A percentile compares a stretch with the other conserved stretches of the same genome.
Conservation (phyloP, 2,329 filamentous ascomycete species). For the Didymosphaeria variabile region DNA sequence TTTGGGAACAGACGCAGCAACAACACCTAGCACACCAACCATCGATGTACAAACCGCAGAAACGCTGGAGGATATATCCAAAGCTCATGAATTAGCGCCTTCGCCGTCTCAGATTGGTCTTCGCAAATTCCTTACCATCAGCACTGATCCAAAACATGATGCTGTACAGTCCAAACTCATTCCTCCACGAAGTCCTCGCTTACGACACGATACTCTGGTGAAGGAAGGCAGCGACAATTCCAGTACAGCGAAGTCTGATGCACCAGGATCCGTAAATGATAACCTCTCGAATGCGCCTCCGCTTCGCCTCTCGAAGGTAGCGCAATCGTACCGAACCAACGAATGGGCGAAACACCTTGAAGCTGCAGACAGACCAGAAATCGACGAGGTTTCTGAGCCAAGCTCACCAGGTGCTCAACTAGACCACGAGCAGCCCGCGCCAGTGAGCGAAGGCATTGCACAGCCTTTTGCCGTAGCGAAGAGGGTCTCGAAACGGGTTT, state of each 20-base stretch:
- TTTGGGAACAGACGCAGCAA: neutral
- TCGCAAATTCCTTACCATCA: slow-evolving; percentile 37
- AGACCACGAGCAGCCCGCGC: slow-evolving; percentile 64
- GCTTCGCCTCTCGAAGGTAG: slow-evolving; percentile 76
- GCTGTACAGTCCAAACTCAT: slow-evolving; percentile 19
- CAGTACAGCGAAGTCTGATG: slow-evolving; percentile 54
- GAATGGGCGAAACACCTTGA: slow-evolving; percentile 95
- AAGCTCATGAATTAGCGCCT: neutral
- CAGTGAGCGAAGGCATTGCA: slow-evolving; percentile 49
- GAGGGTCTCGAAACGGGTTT: slow-evolving; percentile 36
- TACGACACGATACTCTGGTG: slow-evolving; percentile 31
- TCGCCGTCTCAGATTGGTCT: slow-evolving; percentile 7
- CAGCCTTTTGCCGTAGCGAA: slow-evolving; percentile 29
- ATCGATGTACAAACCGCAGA: neutral
- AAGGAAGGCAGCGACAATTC: slow-evolving; percentile 33
- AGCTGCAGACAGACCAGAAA: slow-evolving; percentile 75
- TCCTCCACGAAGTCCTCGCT: slow-evolving; percentile 23
- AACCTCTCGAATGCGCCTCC: slow-evolving; percentile 68
- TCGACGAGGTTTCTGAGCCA: slow-evolving; percentile 66
- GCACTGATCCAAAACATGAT: slow-evolving; percentile 43
- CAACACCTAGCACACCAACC: slow-evolving; percentile 1
- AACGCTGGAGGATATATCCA: neutral
- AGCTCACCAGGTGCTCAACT: slow-evolving; percentile 54
- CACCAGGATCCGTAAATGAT: slow-evolving; percentile 52
- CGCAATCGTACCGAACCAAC: slow-evolving; percentile 86